Percentiles rank a stretch among this genome's conserved stretches.
Evolutionary conservation across 805 yeast genomes (phyloP).

Genomic region (Metschnikowia cubensis): DNA sequence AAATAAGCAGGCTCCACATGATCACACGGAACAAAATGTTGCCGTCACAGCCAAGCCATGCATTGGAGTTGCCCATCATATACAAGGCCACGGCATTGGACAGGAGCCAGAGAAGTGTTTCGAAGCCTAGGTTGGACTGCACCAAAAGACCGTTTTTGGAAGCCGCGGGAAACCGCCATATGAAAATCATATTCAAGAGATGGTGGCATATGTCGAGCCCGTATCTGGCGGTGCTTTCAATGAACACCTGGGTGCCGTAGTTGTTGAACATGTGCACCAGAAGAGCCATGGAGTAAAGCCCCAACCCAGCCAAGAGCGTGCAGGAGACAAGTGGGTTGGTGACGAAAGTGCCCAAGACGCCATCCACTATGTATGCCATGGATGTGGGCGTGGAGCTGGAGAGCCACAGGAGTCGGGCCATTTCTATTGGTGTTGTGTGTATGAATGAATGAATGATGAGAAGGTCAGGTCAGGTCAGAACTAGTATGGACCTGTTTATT

Average conservation of each 20-base stretch:
- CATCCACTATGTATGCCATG: slow-evolving; percentile 17
- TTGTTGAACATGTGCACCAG: neutral
- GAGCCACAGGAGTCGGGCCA: neutral
- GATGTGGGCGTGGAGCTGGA: neutral
- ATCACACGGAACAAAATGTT: slow-evolving; percentile 13
- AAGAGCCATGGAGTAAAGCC: neutral
- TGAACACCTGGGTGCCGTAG: neutral
- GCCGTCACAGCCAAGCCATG: slow-evolving; percentile 8
- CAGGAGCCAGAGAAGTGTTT: slow-evolving; percentile 19
- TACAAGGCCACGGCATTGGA: slow-evolving; percentile 19
- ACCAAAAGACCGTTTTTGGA: slow-evolving; percentile 8
- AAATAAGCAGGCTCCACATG: slow-evolving; percentile 18
- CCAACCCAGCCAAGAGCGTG: neutral
- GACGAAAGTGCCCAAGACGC: slow-evolving; percentile 16
- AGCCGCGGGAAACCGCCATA: slow-evolving; percentile 22
- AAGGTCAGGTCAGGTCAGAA: too few species aligned
- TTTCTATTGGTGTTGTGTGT: too few species aligned
- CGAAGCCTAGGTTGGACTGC: slow-evolving; percentile 6
- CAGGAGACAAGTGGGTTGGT: slow-evolving; percentile 14
- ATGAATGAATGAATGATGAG: too few species aligned
- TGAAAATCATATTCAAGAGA: slow-evolving; percentile 26
- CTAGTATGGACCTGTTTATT: too few species aligned
- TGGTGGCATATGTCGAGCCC: slow-evolving; percentile 24
- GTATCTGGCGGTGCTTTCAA: neutral
- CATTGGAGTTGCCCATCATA: slow-evolving; percentile 10